A percentile compares a stretch with the other conserved stretches of the same genome.
phyloP scores from a whole-genome alignment of 1,284 basidiomycete species.

The Ceratobasidium sp. region DNA sequence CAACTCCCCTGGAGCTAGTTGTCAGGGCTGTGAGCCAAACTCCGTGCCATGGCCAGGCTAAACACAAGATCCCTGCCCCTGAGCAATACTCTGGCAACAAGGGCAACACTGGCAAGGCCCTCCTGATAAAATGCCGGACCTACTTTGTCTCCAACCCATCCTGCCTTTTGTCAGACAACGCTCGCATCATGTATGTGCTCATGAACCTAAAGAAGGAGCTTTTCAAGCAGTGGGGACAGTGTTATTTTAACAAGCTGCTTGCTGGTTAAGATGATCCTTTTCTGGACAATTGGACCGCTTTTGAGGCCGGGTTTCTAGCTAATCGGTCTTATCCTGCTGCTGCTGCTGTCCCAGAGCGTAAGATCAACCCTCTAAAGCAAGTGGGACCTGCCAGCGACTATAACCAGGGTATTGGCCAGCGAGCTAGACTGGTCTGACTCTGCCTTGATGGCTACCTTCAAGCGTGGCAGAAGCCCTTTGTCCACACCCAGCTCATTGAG shows the following conservation, averaged over 20 bases:
- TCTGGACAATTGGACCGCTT: neutral
- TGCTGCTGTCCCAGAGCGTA: neutral
- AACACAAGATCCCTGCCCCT: no score
- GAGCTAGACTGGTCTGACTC: neutral
- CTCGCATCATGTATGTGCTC: constrained; percentile 7
- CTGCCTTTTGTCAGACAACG: neutral
- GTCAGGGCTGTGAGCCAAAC: no score
- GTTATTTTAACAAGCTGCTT: neutral
- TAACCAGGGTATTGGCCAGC: neutral
- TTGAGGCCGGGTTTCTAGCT: neutral
- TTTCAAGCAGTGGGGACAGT: constrained; percentile 7
- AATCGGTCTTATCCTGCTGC: constrained; percentile 3
- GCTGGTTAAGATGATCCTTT: neutral
- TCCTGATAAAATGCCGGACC: neutral
- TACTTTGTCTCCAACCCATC: no score
- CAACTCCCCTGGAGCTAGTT: no score
- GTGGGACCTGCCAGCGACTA: neutral
- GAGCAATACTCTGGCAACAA: no score
- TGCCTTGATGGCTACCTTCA: neutral
- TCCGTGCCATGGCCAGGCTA: no score
- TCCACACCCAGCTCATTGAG: neutral
- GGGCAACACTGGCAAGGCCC: neutral
- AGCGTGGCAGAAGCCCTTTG: neutral
- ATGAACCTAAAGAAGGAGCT: constrained; percentile 17
- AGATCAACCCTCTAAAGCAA: neutral